These are phyloP conservation scores for Geotrichum fermentans DNA, from an alignment of 1,139 yeast species.

Conservation along the genomic window DNA sequence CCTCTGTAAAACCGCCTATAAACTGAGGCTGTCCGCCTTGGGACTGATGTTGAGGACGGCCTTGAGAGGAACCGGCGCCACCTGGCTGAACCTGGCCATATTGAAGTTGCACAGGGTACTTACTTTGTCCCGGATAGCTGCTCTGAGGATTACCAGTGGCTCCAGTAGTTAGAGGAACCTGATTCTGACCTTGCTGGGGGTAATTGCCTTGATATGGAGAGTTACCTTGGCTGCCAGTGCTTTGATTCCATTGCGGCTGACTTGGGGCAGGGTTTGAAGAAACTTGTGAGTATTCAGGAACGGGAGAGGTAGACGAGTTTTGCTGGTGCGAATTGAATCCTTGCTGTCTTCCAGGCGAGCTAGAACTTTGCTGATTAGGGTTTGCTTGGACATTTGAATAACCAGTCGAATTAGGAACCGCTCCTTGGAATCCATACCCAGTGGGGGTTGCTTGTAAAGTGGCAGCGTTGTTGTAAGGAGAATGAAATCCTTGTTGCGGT, in stretches of 20 bases:
- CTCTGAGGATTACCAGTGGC: no score
- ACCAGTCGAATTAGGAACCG: not conserved
- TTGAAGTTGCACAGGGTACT: no score
- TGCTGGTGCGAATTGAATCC: no score
- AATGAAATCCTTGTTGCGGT: not conserved
- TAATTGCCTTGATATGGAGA: not conserved
- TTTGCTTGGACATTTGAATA: no score
- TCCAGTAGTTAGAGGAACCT: not conserved
- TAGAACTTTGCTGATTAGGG: no score
- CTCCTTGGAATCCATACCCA: not conserved
- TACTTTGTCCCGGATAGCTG: conserved; percentile 1
- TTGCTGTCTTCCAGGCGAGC: no score
- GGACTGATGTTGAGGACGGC: not conserved
- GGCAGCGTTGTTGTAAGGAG: not conserved
- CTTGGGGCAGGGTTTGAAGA: no score
- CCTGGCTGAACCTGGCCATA: not conserved
- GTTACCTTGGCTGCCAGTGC: not conserved
- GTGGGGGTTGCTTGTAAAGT: not conserved
- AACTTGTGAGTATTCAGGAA: no score
- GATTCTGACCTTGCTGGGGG: not conserved
- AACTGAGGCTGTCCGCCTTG: not conserved
- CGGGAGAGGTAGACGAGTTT: no score
- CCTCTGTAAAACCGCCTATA: not conserved
- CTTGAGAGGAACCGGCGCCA: not conserved
- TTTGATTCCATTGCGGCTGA: no score